Percentiles rank a stretch among this genome's conserved stretches.
These are phyloP conservation scores for Termitomyces sp. DNA, from an alignment of 1,284 basidiomycete species.

Conservation along the genomic window DNA sequence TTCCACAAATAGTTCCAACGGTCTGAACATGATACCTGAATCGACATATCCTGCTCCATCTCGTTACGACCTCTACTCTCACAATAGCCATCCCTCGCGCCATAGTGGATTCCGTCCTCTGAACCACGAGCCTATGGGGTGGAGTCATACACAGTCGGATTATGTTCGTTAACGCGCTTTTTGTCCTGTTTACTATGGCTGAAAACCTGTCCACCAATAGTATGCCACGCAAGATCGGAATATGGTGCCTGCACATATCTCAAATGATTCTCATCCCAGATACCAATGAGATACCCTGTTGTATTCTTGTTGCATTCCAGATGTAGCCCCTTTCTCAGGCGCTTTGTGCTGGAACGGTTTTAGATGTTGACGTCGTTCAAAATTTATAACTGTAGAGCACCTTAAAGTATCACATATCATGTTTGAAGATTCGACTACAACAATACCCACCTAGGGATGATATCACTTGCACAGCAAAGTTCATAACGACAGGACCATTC, in stretches of 20 bases:
- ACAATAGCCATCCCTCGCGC: constrained; percentile 33
- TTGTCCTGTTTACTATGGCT: neutral
- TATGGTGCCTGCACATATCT: constrained; percentile 27
- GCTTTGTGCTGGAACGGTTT: neutral
- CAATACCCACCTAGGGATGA: neutral
- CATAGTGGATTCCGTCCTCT: constrained; percentile 40
- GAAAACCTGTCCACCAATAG: constrained; percentile 15
- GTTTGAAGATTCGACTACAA: neutral
- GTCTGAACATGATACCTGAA: constrained; percentile 56
- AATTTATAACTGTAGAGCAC: neutral
- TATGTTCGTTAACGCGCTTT: constrained; percentile 43
- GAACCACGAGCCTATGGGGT: constrained; percentile 35
- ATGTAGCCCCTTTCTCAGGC: neutral
- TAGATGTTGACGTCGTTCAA: neutral
- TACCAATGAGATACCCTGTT: constrained; percentile 25
- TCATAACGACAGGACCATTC: no score
- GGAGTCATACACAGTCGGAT: constrained; percentile 43
- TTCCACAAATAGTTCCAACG: constrained; percentile 35
- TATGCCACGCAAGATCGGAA: constrained; percentile 28
- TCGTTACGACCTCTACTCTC: constrained; percentile 45
- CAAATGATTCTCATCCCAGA: constrained; percentile 32
- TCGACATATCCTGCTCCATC: constrained; percentile 41
- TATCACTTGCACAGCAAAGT: neutral
- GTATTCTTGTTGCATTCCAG: neutral
- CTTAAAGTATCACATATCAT: neutral